Percentiles rank a stretch among this genome's conserved stretches.
phyloP scores from a whole-genome alignment of 176 grass and related monocot species.

The Oryza longistaminata region DNA sequence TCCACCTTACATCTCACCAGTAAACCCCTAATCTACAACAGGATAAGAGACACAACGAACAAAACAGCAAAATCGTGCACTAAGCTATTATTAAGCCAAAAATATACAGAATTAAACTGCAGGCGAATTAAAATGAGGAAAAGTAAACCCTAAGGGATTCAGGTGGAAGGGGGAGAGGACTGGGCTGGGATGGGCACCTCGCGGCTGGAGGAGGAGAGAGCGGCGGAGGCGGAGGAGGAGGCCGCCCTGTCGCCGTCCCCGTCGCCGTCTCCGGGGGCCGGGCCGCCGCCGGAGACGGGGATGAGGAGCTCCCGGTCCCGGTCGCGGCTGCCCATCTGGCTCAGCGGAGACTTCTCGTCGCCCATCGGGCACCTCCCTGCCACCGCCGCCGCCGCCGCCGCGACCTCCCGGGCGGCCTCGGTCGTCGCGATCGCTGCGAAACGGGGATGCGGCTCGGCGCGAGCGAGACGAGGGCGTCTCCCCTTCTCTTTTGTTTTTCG shows the following conservation, averaged over 20 bases:
- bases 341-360: conserved; percentile 68
- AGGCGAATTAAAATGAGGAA: background rate
- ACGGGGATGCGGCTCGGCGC: conserved; percentile 23
- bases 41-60: background rate
- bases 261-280: conserved; percentile 34
- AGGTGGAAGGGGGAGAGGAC: background rate
- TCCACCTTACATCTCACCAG: background rate
- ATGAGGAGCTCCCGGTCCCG: conserved; percentile 85
- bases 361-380: conserved; percentile 48
- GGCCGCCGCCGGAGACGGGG: conserved; percentile 64
- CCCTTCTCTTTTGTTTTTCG: background rate
- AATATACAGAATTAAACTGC: background rate
- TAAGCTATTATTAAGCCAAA: background rate
- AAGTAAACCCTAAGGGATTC: conserved; percentile 28
- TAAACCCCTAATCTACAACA: background rate
- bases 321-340: conserved; percentile 67
- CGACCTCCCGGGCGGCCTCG: conserved; percentile 15
- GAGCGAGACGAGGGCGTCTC: background rate
- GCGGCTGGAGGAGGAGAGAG: conserved; percentile 70
- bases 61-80: background rate
- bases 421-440: conserved; percentile 38
- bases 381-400: background rate
- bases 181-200: conserved; percentile 46
- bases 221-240: conserved; percentile 45
- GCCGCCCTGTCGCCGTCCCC: conserved; percentile 45